Percentiles rank a stretch among this genome's conserved stretches.
Evolutionary conservation across 345 rosid genomes (phyloP).

Genomic region (Brassica incana): DNA sequence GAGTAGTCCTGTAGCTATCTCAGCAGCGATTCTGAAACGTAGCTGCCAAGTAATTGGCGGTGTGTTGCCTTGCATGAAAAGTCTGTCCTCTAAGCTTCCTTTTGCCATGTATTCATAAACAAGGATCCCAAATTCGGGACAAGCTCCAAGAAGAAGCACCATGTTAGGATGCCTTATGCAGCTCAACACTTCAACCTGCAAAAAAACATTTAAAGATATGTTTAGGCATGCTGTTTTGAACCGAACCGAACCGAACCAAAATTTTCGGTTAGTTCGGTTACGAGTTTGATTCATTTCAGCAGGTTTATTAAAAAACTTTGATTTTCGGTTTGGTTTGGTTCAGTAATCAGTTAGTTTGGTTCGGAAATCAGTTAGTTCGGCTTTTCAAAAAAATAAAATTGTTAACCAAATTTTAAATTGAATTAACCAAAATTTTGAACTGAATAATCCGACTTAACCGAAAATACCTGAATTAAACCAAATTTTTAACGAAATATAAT

Average conservation of each 20-base stretch:
- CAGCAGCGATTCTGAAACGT: conserved; percentile 85
- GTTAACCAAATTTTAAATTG: no score
- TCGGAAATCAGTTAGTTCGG: no score
- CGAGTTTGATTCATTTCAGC: no score
- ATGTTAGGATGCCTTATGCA: conserved; percentile 94
- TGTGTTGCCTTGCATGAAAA: conserved; percentile 53
- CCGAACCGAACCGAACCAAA: no score
- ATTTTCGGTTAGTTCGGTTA: no score
- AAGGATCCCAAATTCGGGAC: conserved; percentile 83
- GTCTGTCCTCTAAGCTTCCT: conserved; percentile 86
- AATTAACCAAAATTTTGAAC: no score
- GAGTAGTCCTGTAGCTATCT: conserved; percentile 76
- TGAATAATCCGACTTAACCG: no score
- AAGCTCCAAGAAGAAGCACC: conserved; percentile 95
- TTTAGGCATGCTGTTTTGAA: background rate
- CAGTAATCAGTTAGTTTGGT: no score
- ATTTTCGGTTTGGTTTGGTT: no score
- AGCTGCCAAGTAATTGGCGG: conserved; percentile 78
- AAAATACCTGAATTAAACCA: no score
- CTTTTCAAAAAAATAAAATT: no score
- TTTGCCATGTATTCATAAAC: conserved; percentile 90
- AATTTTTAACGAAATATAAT: background rate
- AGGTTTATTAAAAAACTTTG: no score
- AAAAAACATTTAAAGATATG: background rate
- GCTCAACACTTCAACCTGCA: conserved; percentile 82